Conservation (phyloP, 225 moss, liverwort and hornwort species). For the Antitrichia curtipendula region DNA sequence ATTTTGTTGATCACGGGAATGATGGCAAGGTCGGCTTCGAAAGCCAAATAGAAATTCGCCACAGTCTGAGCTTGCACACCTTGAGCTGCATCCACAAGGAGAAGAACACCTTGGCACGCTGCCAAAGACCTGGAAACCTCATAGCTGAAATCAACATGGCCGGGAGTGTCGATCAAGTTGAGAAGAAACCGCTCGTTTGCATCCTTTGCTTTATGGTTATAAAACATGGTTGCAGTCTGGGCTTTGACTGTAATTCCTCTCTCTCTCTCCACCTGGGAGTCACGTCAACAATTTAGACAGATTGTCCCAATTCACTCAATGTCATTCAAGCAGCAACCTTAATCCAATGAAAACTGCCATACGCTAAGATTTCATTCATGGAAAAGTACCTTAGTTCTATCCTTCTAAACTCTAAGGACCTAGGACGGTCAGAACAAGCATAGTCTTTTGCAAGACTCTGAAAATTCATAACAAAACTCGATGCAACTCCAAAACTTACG, state of each 20-base stretch:
- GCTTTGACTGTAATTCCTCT: conserved; percentile 97
- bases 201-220: conserved; percentile 16
- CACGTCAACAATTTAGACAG: neutral
- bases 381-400: neutral
- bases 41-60: conserved; percentile 85
- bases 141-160: conserved; percentile 96
- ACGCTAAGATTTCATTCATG: neutral
- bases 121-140: conserved; percentile 92
- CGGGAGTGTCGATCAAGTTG: conserved; percentile 90
- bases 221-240: conserved; percentile 91
- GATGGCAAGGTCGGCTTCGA: conserved; percentile 76
- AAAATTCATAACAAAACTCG: neutral
- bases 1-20: conserved; percentile 96
- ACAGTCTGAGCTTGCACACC: conserved; percentile 97
- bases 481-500: neutral
- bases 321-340: neutral
- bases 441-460: neutral
- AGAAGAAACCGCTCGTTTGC: conserved; percentile 41
- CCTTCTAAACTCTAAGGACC: neutral
- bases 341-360: neutral
- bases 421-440: neutral
- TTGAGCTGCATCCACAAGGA: conserved; percentile 89
- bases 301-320: neutral
- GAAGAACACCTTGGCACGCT: conserved; percentile 91
- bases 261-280: conserved; percentile 74